Base-by-base conservation (phyloP, 208 protist genomes). In the Leishmania tropica region DNA sequence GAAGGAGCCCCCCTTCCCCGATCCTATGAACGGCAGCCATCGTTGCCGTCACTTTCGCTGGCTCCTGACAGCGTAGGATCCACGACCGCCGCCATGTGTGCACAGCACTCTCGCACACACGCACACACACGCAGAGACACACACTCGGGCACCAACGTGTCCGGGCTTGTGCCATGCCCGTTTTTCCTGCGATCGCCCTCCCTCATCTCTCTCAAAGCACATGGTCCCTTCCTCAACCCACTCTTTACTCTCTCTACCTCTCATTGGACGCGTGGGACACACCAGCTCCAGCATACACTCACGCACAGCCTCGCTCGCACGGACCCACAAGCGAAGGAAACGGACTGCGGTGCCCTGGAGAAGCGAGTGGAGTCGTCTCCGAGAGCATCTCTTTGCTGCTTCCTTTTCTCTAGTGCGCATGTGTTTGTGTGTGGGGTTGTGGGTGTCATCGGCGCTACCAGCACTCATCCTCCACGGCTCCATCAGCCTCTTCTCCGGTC, bases 251-350 rank as follows among this genome's bases (percentile, higher is more conserved):
- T 62, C 56, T 62, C 28, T 62, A 6, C 5, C 56, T 62, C 56
- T 31, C 56, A 31, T 62, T 24, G 24, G 5, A 31, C 17, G 24
- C 56, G 24, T 62, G 56, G 56, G 28, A 74, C 56, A 7, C 21
- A 74, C 24, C 21, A 19, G 35, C 21, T 37, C 64, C 24, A 19
- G 24, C 42, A 31, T 13, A 58, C 19, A 70, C 54, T 17, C 40
- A 81, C 51, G 68, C 53, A 85, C 60, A 77, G 31, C 54, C 45
- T 78, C 40, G 74, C 71, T 78, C 64, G 77, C 64, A 80, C 76
- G 51, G 11, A 64, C 54, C 58, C 71, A 81, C 76, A 80, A 19
- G 40, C 10, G 68, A 48, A 74, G 40, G 28, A 48, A 35, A 21
- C 45, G 0, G 68, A 74, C 24, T 11, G 45, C 45, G 3, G 68